Evolutionary conservation across 257 asterid genomes (phyloP).

Genomic region (Solanum chmielewskii): DNA sequence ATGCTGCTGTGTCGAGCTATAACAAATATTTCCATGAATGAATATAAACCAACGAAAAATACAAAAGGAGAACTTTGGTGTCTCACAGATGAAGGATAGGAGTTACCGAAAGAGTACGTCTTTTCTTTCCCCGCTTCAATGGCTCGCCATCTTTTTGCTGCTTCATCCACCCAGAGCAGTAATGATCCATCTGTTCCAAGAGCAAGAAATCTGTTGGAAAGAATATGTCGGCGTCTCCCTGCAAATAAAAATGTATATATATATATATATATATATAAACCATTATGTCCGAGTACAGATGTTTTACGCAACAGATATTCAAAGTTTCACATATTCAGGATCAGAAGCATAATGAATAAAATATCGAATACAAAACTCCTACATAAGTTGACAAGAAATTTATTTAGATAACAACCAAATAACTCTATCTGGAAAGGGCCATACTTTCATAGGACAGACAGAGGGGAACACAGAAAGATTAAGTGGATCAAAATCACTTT

Average conservation of each 20-base stretch:
- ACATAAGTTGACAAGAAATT: background rate
- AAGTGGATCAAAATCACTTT: background rate
- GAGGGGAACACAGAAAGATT: background rate
- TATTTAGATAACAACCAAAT: background rate
- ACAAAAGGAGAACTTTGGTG: background rate
- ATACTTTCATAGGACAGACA: background rate
- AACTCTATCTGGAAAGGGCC: background rate
- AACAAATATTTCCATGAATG: background rate
- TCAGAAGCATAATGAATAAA: background rate
- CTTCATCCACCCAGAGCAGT: constrained; percentile 74
- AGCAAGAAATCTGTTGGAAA: constrained; percentile 96
- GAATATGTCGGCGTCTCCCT: constrained; percentile 98
- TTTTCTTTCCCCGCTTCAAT: constrained; percentile 67
- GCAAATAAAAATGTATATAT: constrained; percentile 1
- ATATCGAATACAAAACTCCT: background rate
- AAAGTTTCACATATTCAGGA: background rate
- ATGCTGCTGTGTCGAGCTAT: constrained; percentile 82
- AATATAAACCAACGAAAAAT: background rate
- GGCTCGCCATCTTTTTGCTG: constrained; percentile 33
- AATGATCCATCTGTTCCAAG: constrained; percentile 76
- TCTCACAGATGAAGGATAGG: background rate
- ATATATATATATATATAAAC: background rate
- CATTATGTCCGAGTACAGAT: background rate
- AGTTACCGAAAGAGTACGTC: constrained; percentile 72
- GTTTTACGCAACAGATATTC: background rate